A percentile compares a stretch with the other conserved stretches of the same genome.
These are phyloP conservation scores for Gynostemma pentaphyllum DNA, from an alignment of 306 rosid species.

Conservation along the genomic window DNA sequence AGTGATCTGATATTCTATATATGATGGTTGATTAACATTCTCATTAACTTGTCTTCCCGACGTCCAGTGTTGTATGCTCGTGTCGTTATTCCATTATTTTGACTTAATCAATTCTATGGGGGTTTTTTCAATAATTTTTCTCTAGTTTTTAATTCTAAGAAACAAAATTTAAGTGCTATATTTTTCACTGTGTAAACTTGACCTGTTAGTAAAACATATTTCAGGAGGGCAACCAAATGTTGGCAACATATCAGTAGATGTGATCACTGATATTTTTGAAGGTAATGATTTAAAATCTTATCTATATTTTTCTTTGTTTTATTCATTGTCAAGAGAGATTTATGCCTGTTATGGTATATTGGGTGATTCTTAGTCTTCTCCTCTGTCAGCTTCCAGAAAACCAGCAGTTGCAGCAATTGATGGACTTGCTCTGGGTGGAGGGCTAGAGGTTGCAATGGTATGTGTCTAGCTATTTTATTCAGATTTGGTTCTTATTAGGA, in stretches of 20 bases:
- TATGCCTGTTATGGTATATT: no score
- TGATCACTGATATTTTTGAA: constrained; percentile 55
- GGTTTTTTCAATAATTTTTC: no score
- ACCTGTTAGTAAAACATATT: constrained; percentile 14
- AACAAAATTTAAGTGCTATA: not conserved
- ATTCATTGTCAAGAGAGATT: no score
- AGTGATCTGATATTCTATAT: not conserved
- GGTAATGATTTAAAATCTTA: no score
- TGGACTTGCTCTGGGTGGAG: constrained; percentile 98
- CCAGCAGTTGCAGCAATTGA: constrained; percentile 96
- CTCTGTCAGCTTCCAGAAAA: constrained; percentile 55
- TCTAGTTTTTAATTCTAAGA: no score
- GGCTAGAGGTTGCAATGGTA: constrained; percentile 98
- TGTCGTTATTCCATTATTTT: no score
- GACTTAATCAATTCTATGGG: no score
- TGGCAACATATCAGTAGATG: constrained; percentile 58
- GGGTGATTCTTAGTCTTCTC: no score
- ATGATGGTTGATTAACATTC: no score
- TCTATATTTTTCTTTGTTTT: no score
- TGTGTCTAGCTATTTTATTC: constrained; percentile 15
- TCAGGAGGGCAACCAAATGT: constrained; percentile 36
- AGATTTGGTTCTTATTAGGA: not conserved
- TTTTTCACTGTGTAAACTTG: not conserved
- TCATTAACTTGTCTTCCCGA: no score
- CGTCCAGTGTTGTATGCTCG: no score